phyloP scores from a whole-genome alignment of 169 alveolate genomes.

The Eimeria tenella region DNA sequence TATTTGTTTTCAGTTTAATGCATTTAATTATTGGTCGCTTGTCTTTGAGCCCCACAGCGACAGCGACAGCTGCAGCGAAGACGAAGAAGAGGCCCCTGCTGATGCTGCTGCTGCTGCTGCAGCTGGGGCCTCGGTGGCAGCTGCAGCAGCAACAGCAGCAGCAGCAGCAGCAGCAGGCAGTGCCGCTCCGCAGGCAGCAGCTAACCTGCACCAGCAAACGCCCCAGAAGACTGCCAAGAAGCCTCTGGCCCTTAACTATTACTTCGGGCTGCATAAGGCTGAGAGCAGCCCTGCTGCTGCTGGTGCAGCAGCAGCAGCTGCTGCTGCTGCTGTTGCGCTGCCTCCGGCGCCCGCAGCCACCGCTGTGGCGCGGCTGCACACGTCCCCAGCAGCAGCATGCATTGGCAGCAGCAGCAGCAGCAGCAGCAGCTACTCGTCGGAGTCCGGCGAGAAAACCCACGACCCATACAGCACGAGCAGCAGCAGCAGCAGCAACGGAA shows the following conservation, averaged over 20 bases:
- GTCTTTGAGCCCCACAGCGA: conserved; percentile 60
- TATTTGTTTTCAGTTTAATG: conserved; percentile 72
- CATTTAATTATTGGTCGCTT: conserved; percentile 78
- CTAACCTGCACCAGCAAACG: not conserved
- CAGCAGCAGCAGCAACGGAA: conserved; percentile 48
- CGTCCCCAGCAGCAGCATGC: conserved; percentile 45
- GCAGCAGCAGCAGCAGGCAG: conserved; percentile 1
- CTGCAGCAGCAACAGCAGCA: conserved; percentile 5
- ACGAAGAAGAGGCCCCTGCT: conserved; percentile 39
- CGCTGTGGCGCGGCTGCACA: conserved; percentile 42
- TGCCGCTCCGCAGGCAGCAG: not conserved
- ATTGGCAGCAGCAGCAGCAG: not conserved
- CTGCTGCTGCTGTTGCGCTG: conserved; percentile 1
- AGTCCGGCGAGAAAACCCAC: not conserved
- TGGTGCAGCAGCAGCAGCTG: conserved; percentile 22
- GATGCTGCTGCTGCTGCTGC: conserved; percentile 5
- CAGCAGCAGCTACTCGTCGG: not conserved
- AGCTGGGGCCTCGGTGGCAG: too few species aligned
- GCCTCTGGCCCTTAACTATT: conserved; percentile 64
- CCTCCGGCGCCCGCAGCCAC: conserved; percentile 22
- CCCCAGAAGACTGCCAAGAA: not conserved
- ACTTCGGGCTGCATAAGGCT: conserved; percentile 52
- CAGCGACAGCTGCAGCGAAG: conserved; percentile 53
- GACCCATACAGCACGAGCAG: conserved; percentile 22
- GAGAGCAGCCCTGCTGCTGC: conserved; percentile 24